Percentiles rank a stretch among this genome's conserved stretches.
phyloP scores from a whole-genome alignment of 108 stramenopile genomes.

The Skeletonema marinoi region DNA sequence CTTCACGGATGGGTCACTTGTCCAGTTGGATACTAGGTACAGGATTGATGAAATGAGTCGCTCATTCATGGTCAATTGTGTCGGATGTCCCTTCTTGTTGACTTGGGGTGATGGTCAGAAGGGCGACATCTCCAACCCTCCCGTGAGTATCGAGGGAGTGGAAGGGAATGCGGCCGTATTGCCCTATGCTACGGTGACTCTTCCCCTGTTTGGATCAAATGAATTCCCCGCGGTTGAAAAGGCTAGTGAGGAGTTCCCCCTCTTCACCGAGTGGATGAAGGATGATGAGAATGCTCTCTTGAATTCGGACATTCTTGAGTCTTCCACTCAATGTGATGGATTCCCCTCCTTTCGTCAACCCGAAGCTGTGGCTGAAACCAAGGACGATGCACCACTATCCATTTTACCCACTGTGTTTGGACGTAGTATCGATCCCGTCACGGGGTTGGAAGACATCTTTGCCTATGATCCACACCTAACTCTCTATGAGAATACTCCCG shows the following conservation, averaged over 20 bases:
- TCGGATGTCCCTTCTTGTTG: constrained; percentile 6
- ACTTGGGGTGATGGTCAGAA: not conserved
- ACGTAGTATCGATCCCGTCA: not conserved
- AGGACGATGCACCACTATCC: not conserved
- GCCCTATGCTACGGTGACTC: constrained; percentile 14
- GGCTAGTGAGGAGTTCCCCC: not conserved
- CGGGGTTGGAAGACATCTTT: not conserved
- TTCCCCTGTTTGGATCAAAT: not conserved
- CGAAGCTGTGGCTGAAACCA: not conserved
- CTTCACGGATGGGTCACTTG: constrained; percentile 16
- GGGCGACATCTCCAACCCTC: constrained; percentile 13
- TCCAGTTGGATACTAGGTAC: constrained; percentile 5
- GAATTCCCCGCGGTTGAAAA: constrained; percentile 9
- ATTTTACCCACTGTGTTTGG: not conserved
- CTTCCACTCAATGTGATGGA: not conserved
- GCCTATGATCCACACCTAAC: constrained; percentile 1
- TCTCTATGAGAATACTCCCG: not conserved
- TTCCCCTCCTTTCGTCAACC: constrained; percentile 15
- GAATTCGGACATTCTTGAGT: not conserved
- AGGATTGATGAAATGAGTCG: constrained; percentile 1
- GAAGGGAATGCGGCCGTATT: constrained; percentile 14
- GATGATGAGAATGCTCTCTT: constrained; percentile 10
- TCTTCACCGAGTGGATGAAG: constrained; percentile 6
- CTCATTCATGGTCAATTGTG: constrained; percentile 22
- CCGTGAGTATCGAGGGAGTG: constrained; percentile 19